phyloP scores from a whole-genome alignment of 768 basidiomycete genomes.

The Infundibulicybe gibba region DNA sequence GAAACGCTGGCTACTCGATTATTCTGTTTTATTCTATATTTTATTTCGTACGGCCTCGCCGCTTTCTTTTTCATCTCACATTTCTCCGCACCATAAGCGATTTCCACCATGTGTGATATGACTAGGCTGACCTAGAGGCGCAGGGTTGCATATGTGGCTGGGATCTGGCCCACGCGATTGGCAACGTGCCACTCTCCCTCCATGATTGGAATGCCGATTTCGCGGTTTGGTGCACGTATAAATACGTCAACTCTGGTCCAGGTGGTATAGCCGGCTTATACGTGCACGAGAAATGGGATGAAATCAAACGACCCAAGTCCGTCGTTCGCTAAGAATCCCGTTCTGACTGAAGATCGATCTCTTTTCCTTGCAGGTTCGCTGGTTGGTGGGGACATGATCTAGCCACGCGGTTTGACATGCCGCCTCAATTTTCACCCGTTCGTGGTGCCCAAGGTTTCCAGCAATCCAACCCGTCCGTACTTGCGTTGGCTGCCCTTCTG shows the following conservation, averaged over 20 bases:
- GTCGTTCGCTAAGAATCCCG: conserved; percentile 16
- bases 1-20: neutral
- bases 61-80: neutral
- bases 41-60: neutral
- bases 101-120: neutral
- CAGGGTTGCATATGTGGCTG: conserved; percentile 94
- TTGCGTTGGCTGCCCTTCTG: conserved; percentile 75
- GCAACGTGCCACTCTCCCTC: conserved; percentile 86
- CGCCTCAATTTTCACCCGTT: conserved; percentile 75
- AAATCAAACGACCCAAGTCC: conserved; percentile 59
- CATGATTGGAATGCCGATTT: conserved; percentile 97
- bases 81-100: neutral
- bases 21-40: neutral
- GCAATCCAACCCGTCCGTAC: conserved; percentile 89
- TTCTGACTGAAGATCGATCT: conserved; percentile 10
- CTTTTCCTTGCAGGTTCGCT: conserved; percentile 54
- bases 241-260: conserved; percentile 94
- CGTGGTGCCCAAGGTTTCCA: conserved; percentile 93
- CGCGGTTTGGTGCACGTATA: conserved; percentile 99
- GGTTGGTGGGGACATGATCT: conserved; percentile 99
- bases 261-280: conserved; percentile 97
- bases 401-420: conserved; percentile 88
- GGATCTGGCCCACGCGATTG: conserved; percentile 94
- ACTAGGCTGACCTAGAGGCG: neutral
- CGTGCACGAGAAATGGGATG: conserved; percentile 81